Evolutionary conservation across 1,139 yeast genomes (phyloP), one percentile per base, ranked within the genome.

Genomic region (Kazachstania sp.): DNA sequence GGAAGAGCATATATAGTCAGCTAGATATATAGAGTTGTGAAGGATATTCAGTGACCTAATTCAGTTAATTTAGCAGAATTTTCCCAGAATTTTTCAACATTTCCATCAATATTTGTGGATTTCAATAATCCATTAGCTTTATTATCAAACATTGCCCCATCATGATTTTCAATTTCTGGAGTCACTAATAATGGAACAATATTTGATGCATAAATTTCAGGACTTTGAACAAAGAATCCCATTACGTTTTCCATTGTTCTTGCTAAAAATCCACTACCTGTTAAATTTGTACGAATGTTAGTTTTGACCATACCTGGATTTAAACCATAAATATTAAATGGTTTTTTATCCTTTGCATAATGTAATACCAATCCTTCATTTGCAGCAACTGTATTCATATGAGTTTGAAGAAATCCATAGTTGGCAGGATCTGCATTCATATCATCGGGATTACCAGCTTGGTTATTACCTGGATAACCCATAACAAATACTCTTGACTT

Each of bases 351-450:
- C 1, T 53, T 58, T 26, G 56, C 51, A 19, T 23, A 38, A 44
- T 61, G 60, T 23, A 53, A 41, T 1, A 68, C 69, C 30, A 69
- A 49, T 1, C 67, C 58, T 49, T 69, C 72, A 45, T 69, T 69
- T 3, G 70, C 71, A 4, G 71, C 72, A 16, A 69, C 71, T 0
- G 72, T 68, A 44, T 56, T 67, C 66, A 62, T 60, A 48, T 69
- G 72, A 2, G 70, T 60, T 15, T 44, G 47, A 38, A 51, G 41
- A 11, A 56, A 55, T 5, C 56, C 54, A 50, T 69, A 69, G 1
- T 48, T 46, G 35, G 56, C 53, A 37, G 58, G 55, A 23, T 65
- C 70, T 13, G 60, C 59, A 46, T 68, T 68, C 43, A 67, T 49
- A 49, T 69, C 70, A 16, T 64, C 64, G 26, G 59, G 52, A 7